Conservation (phyloP, 2,329 filamentous ascomycete genomes). For the Dothideomycetidae sp. region DNA sequence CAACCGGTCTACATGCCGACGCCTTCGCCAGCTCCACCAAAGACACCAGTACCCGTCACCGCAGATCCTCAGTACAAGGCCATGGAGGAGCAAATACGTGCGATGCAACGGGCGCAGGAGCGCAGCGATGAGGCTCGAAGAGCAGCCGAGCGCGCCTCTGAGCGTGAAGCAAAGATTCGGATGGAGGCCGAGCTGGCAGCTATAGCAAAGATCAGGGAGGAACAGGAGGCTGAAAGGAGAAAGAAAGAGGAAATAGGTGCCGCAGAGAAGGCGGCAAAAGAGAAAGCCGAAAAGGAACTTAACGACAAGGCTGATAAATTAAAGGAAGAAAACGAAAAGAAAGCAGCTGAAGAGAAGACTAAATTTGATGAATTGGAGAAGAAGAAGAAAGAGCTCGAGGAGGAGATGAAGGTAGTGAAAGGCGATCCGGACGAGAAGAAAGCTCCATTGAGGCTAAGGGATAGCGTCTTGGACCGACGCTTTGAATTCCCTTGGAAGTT, state of each 20-base stretch:
- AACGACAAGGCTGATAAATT: constrained; percentile 38
- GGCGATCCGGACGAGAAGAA: constrained; percentile 44
- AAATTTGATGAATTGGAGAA: constrained; percentile 37
- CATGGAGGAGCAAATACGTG: neutral
- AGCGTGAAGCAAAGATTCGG: constrained; percentile 6
- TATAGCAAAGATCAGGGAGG: constrained; percentile 1
- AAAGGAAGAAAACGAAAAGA: constrained; percentile 31
- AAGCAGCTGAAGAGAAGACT: constrained; percentile 38
- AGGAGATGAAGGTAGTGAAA: constrained; percentile 32
- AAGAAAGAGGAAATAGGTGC: constrained; percentile 18
- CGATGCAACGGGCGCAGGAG: constrained; percentile 2
- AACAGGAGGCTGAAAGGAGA: constrained; percentile 2
- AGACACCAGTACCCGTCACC: constrained; percentile 2
- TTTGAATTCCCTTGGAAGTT: constrained; percentile 84
- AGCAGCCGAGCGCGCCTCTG: neutral
- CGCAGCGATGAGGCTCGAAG: constrained; percentile 1
- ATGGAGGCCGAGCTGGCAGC: constrained; percentile 6
- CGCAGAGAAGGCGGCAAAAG: constrained; percentile 17
- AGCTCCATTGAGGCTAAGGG: constrained; percentile 74
- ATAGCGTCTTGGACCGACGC: constrained; percentile 68
- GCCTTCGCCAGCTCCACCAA: constrained; percentile 2
- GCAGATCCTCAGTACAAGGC: constrained; percentile 6
- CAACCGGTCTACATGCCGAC: constrained; percentile 5
- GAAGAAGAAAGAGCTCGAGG: constrained; percentile 34
- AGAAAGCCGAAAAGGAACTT: constrained; percentile 30